A percentile compares a stretch with the other conserved stretches of the same genome.
Evolutionary conservation across 2,329 filamentous ascomycete genomes (phyloP).

Genomic region (Dactylellina cionopaga): DNA sequence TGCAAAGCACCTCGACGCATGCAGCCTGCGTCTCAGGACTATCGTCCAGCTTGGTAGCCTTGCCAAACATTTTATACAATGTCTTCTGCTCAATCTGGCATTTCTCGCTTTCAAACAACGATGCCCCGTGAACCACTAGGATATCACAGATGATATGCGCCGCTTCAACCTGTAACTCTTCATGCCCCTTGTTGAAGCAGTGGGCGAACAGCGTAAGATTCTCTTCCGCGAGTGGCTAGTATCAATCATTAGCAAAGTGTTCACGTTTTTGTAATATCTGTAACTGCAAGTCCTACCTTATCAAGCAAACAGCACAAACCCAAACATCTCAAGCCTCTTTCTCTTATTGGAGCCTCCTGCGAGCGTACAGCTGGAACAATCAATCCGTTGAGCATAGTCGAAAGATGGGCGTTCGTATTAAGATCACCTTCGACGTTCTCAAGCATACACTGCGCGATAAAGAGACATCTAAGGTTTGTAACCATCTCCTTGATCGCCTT

Average conservation of each 20-base stretch:
- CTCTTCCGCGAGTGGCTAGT: conserved; percentile 83
- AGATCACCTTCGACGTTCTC: conserved; percentile 89
- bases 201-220: conserved; percentile 94
- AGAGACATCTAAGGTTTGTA: conserved; percentile 97
- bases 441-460: conserved; percentile 97
- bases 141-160: conserved; percentile 94
- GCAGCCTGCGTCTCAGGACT: conserved; percentile 80
- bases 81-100: conserved; percentile 67
- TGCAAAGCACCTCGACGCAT: conserved; percentile 82
- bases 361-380: conserved; percentile 94
- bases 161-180: conserved; percentile 86
- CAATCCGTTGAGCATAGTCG: conserved; percentile 97
- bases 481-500: conserved; percentile 91
- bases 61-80: conserved; percentile 85
- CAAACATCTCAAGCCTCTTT: conserved; percentile 86
- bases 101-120: conserved; percentile 72
- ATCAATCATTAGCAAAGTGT: conserved; percentile 1
- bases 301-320: conserved; percentile 92
- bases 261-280: background rate
- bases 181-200: conserved; percentile 92
- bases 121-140: conserved; percentile 83
- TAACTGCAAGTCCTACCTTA: conserved; percentile 65
- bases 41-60: conserved; percentile 78
- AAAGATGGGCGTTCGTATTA: conserved; percentile 88
- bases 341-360: conserved; percentile 89